phyloP scores from a whole-genome alignment of 2,329 filamentous ascomycete genomes.

The Fusarium tuaranense region DNA sequence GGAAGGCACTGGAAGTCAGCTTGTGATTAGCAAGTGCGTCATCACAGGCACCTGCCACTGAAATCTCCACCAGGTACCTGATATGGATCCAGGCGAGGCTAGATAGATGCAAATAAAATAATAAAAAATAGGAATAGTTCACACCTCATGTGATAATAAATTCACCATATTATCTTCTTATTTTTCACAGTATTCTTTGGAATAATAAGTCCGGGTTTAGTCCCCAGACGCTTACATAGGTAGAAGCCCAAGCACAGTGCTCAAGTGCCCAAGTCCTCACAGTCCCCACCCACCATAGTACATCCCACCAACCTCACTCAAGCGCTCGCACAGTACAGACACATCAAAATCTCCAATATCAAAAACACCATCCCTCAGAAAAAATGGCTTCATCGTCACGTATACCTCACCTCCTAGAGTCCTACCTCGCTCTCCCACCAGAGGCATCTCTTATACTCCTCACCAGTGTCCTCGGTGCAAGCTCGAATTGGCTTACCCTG shows the following conservation, averaged over 20 bases:
- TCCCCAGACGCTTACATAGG: neutral
- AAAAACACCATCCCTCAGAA: neutral
- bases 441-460: constrained; percentile 73
- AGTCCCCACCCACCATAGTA: constrained; percentile 29
- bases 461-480: constrained; percentile 74
- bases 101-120: neutral
- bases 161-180: neutral
- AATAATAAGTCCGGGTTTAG: neutral
- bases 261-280: constrained; percentile 5
- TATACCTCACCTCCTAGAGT: constrained; percentile 73
- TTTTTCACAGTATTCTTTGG: neutral
- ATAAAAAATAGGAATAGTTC: neutral
- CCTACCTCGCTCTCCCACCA: constrained; percentile 69
- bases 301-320: constrained; percentile 14
- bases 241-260: neutral
- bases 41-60: neutral
- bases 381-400: constrained; percentile 54
- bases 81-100: too few species aligned
- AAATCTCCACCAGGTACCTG: too few species aligned
- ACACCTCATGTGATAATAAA: neutral
- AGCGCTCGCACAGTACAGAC: constrained; percentile 32
- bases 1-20: neutral
- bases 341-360: constrained; percentile 32
- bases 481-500: constrained; percentile 74
- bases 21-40: neutral